phyloP scores from a whole-genome alignment of 2,329 filamentous ascomycete species.

The Diplodia sapinea region DNA sequence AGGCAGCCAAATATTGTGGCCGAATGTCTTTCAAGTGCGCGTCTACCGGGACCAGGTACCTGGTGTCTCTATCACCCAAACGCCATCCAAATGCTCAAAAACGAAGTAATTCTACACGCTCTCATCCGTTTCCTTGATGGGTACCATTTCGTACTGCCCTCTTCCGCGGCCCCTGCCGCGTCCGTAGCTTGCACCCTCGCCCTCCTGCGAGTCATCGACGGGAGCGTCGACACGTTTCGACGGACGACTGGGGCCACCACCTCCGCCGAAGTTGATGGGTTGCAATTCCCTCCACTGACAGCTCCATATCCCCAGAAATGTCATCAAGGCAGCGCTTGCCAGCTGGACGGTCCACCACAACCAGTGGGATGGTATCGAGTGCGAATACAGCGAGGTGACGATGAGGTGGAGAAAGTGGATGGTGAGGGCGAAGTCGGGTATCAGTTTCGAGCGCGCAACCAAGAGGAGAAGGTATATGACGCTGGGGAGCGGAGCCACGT shows the following conservation, averaged over 20 bases:
- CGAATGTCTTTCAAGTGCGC: not conserved
- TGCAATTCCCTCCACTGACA: conserved; percentile 88
- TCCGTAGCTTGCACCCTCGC: conserved; percentile 48
- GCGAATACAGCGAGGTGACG: conserved; percentile 77
- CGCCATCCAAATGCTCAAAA: conserved; percentile 42
- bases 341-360: conserved; percentile 85
- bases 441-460: conserved; percentile 87
- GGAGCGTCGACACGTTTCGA: conserved; percentile 36
- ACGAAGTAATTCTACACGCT: conserved; percentile 39
- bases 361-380: conserved; percentile 73
- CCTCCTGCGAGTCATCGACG: conserved; percentile 35
- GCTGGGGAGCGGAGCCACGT: conserved; percentile 55
- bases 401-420: conserved; percentile 83
- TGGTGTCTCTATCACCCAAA: conserved; percentile 35
- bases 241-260: conserved; percentile 37
- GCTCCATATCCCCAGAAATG: conserved; percentile 80
- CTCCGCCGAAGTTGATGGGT: conserved; percentile 84
- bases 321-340: conserved; percentile 67
- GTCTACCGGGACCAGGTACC: not conserved
- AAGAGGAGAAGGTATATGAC: conserved; percentile 82
- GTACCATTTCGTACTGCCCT: conserved; percentile 57
- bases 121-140: conserved; percentile 48
- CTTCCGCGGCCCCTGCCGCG: conserved; percentile 51
- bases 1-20: not conserved
- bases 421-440: conserved; percentile 92